Conservation (phyloP, 495 filamentous ascomycete species). For the Filosporella fistucella region DNA sequence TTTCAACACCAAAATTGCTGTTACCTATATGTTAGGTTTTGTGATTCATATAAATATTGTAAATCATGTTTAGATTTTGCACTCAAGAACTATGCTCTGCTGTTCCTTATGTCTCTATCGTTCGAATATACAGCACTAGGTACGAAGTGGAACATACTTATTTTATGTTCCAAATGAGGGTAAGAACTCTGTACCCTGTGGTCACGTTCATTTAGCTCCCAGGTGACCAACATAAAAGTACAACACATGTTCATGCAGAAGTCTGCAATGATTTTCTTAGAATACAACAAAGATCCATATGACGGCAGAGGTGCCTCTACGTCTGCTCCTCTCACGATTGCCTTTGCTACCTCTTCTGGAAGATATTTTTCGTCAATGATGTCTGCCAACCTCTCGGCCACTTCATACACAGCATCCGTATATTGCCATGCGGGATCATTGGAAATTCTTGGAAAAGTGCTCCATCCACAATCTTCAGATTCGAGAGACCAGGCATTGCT, state of each 20-base stretch:
- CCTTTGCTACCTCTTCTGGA: slow-evolving; percentile 22
- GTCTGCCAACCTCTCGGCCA: slow-evolving; percentile 56
- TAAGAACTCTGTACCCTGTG: neutral
- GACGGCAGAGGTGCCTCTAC: no score
- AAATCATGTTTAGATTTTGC: no score
- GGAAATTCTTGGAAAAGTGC: slow-evolving; percentile 52
- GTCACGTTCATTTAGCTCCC: neutral
- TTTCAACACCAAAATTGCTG: no score
- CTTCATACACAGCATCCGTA: slow-evolving; percentile 46
- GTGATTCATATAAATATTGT: no score
- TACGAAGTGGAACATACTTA: neutral
- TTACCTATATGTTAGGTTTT: no score
- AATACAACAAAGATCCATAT: no score
- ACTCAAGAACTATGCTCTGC: no score
- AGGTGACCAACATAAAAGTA: neutral
- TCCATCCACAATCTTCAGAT: slow-evolving; percentile 57
- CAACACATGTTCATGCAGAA: neutral
- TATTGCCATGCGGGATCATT: slow-evolving; percentile 51
- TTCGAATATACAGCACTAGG: no score
- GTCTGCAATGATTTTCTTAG: neutral
- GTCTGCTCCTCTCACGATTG: neutral
- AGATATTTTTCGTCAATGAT: slow-evolving; percentile 45
- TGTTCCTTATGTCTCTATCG: no score
- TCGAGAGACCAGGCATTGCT: slow-evolving; percentile 44
- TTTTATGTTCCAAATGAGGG: neutral